phyloP scores from a whole-genome alignment of 1,284 basidiomycete species.

The Sporisorium sorghi region DNA sequence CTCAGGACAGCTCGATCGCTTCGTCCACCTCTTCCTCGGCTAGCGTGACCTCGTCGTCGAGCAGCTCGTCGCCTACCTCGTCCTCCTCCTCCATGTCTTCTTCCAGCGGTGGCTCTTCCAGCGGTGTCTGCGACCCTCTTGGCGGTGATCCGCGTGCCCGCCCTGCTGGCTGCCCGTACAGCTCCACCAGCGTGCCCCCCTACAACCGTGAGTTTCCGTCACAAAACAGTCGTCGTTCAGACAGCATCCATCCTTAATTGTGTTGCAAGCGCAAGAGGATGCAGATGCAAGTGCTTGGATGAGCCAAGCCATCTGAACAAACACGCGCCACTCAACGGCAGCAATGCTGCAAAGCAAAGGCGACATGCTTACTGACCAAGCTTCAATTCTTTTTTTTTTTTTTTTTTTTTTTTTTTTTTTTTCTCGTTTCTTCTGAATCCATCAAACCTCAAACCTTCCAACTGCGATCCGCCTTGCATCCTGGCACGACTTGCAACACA shows the following conservation, averaged over 20 bases:
- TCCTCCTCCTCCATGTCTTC: constrained; percentile 25
- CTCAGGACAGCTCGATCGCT: constrained; percentile 43
- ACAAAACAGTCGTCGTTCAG: neutral
- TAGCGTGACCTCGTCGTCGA: constrained; percentile 16
- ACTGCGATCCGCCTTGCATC: no score
- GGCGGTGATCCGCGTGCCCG: constrained; percentile 41
- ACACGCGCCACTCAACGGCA: neutral
- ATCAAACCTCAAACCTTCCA: neutral
- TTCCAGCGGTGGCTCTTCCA: constrained; percentile 25
- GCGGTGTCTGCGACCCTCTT: constrained; percentile 51
- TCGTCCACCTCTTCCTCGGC: constrained; percentile 27
- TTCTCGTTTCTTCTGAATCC: no score
- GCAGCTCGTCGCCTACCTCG: constrained; percentile 31
- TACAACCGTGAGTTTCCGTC: constrained; percentile 54
- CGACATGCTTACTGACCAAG: constrained; percentile 19
- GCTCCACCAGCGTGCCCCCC: constrained; percentile 54
- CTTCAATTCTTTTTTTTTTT: neutral
- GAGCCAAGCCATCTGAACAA: no score
- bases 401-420: no score
- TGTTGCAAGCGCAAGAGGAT: no score
- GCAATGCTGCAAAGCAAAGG: neutral
- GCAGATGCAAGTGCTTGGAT: no score
- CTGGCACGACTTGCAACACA: no score
- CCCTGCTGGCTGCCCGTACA: constrained; percentile 50
- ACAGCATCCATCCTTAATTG: no score